phyloP scores from a whole-genome alignment of 2,329 filamentous ascomycete species.

The Botrytis tulipae region DNA sequence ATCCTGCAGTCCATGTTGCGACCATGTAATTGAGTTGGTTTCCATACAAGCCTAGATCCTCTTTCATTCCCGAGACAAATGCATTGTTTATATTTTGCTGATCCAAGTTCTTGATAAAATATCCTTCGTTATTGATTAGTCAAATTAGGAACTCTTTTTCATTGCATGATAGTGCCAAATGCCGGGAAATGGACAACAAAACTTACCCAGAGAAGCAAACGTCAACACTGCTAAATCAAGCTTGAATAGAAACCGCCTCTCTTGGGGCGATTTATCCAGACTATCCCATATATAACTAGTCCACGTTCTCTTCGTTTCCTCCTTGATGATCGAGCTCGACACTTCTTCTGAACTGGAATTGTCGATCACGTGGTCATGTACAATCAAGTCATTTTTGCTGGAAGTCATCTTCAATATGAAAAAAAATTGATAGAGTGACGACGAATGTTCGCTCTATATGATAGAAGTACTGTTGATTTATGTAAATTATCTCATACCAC shows the following conservation, averaged over 20 bases:
- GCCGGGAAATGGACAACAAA: neutral
- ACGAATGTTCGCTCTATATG: neutral
- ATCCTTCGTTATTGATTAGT: constrained; percentile 38
- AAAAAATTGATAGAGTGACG: neutral
- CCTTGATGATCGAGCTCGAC: constrained; percentile 16
- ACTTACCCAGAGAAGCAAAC: constrained; percentile 20
- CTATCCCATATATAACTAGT: constrained; percentile 47
- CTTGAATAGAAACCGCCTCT: constrained; percentile 48
- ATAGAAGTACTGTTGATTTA: neutral
- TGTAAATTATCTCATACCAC: neutral
- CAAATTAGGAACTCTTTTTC: constrained; percentile 3
- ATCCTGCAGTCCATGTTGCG: constrained; percentile 43
- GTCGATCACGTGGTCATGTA: constrained; percentile 12
- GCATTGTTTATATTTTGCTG: constrained; percentile 48
- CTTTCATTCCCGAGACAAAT: constrained; percentile 48
- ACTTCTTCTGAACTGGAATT: constrained; percentile 6
- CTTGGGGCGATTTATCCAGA: constrained; percentile 49
- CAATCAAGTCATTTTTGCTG: constrained; percentile 4
- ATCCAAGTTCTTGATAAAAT: constrained; percentile 51
- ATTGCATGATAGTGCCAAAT: neutral
- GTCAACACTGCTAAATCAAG: constrained; percentile 47
- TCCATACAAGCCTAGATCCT: constrained; percentile 48
- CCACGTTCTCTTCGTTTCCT: constrained; percentile 38
- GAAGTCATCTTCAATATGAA: constrained; percentile 15
- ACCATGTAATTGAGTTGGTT: constrained; percentile 44